These are phyloP conservation scores for Rhizopogon sp. DNA, from an alignment of 768 basidiomycete genomes.

Conservation along the genomic window DNA sequence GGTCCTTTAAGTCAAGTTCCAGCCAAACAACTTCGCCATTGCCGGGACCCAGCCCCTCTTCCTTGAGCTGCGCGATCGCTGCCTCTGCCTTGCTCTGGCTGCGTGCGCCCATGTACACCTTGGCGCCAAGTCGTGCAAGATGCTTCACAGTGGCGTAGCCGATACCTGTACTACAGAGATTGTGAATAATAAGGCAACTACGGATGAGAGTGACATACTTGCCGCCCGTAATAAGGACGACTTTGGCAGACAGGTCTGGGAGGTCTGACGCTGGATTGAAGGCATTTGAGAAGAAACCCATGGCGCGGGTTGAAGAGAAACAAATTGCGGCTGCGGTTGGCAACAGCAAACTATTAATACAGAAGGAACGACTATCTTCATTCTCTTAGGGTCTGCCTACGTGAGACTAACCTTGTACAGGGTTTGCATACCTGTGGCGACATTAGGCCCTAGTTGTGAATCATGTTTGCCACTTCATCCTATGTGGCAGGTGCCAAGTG, in stretches of 20 bases:
- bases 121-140: conserved; percentile 52
- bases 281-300: conserved; percentile 18
- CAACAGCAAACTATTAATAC: too few relatives aligned
- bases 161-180: conserved; percentile 34
- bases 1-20: conserved; percentile 47
- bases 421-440: too few relatives aligned
- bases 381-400: too few relatives aligned
- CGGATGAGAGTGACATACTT: conserved; percentile 31
- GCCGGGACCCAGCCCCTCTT: conserved; percentile 37
- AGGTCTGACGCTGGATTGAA: conserved; percentile 37
- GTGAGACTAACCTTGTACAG: too few relatives aligned
- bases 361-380: too few relatives aligned
- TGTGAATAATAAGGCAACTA: neutral
- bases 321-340: too few relatives aligned
- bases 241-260: conserved; percentile 42
- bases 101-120: conserved; percentile 54
- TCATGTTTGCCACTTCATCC: neutral
- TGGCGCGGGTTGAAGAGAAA: neutral
- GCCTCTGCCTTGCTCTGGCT: conserved; percentile 38
- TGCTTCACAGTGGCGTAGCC: conserved; percentile 50
- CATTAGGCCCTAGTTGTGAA: too few relatives aligned
- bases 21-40: conserved; percentile 46
- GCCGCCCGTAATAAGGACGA: conserved; percentile 53
- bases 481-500: neutral
- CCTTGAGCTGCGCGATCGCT: conserved; percentile 41